phyloP scores from a whole-genome alignment of 2,329 filamentous ascomycete genomes.

The Pseudogymnoascus sp. region DNA sequence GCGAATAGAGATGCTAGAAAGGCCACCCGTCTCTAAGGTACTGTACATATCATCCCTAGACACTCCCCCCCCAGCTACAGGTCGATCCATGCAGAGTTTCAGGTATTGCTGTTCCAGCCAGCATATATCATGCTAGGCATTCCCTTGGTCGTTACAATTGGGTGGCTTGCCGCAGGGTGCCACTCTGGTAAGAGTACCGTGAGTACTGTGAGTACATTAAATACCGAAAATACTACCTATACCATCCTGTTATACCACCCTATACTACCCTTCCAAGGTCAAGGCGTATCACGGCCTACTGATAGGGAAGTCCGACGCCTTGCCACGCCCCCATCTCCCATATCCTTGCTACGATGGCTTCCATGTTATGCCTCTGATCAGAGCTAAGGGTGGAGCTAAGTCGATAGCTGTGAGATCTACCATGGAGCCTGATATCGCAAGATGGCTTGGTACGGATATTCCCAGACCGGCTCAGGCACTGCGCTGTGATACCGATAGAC shows the following conservation, averaged over 20 bases:
- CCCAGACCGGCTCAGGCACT: background rate
- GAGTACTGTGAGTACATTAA: background rate
- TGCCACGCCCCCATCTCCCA: background rate
- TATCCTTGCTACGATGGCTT: slow-evolving; percentile 6
- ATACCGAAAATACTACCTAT: background rate
- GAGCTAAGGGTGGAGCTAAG: background rate
- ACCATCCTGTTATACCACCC: background rate
- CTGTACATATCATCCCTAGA: slow-evolving; percentile 22
- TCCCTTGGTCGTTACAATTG: slow-evolving; percentile 8
- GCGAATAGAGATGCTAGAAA: background rate
- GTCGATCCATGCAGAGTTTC: slow-evolving; percentile 12
- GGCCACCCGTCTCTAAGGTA: slow-evolving; percentile 19
- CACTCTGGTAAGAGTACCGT: background rate
- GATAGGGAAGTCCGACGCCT: slow-evolving; percentile 8
- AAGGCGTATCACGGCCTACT: background rate
- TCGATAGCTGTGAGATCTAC: slow-evolving; percentile 1
- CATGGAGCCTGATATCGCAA: slow-evolving; percentile 3
- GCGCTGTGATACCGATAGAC: background rate
- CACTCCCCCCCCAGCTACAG: slow-evolving; percentile 21
- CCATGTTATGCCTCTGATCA: slow-evolving; percentile 2
- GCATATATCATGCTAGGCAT: slow-evolving; percentile 5
- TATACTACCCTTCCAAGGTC: background rate
- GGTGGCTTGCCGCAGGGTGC: slow-evolving; percentile 10
- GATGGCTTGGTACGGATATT: background rate
- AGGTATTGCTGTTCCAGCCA: slow-evolving; percentile 9